phyloP scores from a whole-genome alignment of 2,329 filamentous ascomycete genomes.

The Onygenales sp. region DNA sequence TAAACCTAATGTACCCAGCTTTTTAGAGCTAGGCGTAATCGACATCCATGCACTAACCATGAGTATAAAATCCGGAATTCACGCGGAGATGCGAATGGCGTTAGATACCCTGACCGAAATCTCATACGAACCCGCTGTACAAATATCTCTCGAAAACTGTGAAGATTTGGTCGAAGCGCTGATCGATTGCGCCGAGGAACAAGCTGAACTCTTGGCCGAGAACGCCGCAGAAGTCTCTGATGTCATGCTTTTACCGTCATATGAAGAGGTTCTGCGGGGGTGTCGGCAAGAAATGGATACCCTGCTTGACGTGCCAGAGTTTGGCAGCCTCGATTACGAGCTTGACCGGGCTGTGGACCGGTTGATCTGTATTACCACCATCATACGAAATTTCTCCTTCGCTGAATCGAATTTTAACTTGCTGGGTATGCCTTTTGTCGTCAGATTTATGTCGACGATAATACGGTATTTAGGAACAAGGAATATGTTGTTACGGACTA shows the following conservation, averaged over 20 bases:
- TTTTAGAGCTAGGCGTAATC: constrained; percentile 73
- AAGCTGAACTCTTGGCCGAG: constrained; percentile 74
- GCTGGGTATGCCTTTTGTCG: constrained; percentile 65
- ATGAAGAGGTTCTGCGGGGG: constrained; percentile 78
- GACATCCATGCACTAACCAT: constrained; percentile 85
- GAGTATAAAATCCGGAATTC: constrained; percentile 81
- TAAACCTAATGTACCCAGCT: constrained; percentile 64
- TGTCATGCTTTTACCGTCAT: constrained; percentile 69
- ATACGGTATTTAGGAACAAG: constrained; percentile 84
- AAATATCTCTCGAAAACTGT: constrained; percentile 62
- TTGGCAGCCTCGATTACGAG: constrained; percentile 69
- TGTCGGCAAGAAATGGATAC: constrained; percentile 64
- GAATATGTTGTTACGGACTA: constrained; percentile 71
- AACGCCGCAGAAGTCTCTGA: constrained; percentile 79
- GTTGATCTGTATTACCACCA: constrained; percentile 82
- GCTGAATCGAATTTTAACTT: constrained; percentile 64
- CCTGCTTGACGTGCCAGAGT: constrained; percentile 61
- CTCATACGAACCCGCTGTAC: constrained; percentile 53
- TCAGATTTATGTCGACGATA: constrained; percentile 74
- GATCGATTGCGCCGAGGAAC: constrained; percentile 82
- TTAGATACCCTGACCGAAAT: constrained; percentile 72
- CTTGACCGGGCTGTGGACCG: constrained; percentile 79
- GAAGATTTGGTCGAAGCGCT: constrained; percentile 84
- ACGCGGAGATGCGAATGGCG: constrained; percentile 79
- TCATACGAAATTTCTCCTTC: constrained; percentile 88